Evolutionary conservation across 2,329 filamentous ascomycete genomes (phyloP).

Genomic region (Fusarium phyllophilum): DNA sequence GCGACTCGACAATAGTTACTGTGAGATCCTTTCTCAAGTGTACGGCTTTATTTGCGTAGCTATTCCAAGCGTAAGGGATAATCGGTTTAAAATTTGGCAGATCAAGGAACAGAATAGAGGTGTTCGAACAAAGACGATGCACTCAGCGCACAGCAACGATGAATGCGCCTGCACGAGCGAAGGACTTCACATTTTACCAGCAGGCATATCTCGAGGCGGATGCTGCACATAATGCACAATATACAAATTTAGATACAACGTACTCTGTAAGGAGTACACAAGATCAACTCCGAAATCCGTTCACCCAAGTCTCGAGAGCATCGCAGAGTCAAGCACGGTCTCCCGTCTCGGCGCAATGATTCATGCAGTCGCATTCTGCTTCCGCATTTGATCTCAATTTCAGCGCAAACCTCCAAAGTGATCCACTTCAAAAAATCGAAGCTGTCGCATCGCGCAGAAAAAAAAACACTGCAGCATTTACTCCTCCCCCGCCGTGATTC

Average conservation of each 20-base stretch:
- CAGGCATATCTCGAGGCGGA: not conserved
- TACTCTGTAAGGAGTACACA: no score
- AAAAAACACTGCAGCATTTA: conserved; percentile 3
- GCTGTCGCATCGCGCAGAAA: not conserved
- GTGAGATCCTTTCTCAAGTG: fast-evolving
- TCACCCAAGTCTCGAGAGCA: not conserved
- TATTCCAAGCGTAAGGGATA: fast-evolving
- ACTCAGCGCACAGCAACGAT: no score
- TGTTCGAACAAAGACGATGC: not conserved
- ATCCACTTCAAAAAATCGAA: not conserved
- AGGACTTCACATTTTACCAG: not conserved
- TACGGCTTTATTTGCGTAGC: not conserved
- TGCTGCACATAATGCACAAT: not conserved
- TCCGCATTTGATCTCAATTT: not conserved
- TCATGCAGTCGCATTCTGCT: conserved; percentile 23
- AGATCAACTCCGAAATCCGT: not conserved
- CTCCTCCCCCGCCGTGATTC: not conserved
- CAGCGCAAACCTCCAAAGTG: not conserved
- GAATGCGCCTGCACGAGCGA: not conserved
- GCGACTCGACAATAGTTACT: fast-evolving
- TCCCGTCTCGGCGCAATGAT: not conserved
- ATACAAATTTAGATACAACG: not conserved
- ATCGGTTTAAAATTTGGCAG: not conserved
- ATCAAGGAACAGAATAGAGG: no score
- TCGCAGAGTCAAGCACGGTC: not conserved